Percentiles rank a stretch among this genome's conserved stretches.
Conservation (phyloP, 1,284 basidiomycete species). For the Moniliophthora roreri region DNA sequence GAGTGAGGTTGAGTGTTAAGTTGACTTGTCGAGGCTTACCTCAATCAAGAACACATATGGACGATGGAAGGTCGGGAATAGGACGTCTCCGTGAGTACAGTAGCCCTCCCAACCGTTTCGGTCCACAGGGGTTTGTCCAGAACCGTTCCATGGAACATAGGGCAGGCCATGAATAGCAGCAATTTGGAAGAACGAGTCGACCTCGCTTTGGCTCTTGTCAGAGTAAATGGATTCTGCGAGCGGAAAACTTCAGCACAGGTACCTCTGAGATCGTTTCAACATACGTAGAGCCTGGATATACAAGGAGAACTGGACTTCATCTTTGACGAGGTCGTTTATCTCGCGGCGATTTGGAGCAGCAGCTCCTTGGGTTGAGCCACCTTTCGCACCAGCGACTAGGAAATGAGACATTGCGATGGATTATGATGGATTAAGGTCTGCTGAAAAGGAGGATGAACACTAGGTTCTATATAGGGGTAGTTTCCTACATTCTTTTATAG, state of each 20-base stretch:
- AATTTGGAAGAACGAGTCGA: conserved; percentile 43
- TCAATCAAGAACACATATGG: conserved; percentile 51
- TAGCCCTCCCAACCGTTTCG: conserved; percentile 38
- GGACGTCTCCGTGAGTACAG: conserved; percentile 46
- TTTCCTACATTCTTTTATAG: no score
- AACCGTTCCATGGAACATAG: conserved; percentile 39
- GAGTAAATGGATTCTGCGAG: conserved; percentile 33
- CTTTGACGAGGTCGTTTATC: conserved; percentile 44
- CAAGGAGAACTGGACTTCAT: conserved; percentile 43
- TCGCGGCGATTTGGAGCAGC: conserved; percentile 36
- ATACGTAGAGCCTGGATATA: conserved; percentile 46
- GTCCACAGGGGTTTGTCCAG: conserved; percentile 24
- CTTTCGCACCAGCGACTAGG: conserved; percentile 33
- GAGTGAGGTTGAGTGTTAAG: not conserved
- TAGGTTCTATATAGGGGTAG: no score
- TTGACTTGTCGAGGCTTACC: conserved; percentile 28
- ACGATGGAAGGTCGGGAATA: conserved; percentile 56
- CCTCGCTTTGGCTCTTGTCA: conserved; percentile 27
- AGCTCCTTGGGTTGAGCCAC: conserved; percentile 19
- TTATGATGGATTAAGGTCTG: no score
- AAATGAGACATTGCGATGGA: conserved; percentile 23
- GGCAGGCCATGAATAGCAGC: conserved; percentile 52
- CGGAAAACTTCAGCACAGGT: not conserved
- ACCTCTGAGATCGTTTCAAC: conserved; percentile 13
- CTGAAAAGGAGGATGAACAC: no score